A percentile compares a stretch with the other conserved stretches of the same genome.
Conservation (phyloP, 2,329 filamentous ascomycete genomes). For the Penicillium sp. region DNA sequence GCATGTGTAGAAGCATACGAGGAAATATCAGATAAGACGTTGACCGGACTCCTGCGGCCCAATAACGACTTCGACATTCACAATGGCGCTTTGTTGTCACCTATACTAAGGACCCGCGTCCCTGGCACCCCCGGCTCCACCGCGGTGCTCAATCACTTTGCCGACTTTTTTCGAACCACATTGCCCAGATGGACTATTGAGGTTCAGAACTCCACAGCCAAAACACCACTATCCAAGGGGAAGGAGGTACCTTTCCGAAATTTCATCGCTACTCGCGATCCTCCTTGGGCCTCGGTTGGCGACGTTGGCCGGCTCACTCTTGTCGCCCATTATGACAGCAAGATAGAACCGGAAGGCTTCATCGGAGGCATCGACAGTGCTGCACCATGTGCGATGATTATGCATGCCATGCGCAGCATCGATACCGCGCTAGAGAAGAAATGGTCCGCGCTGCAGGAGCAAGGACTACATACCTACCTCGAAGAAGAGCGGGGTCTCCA, state of each 20-base stretch:
- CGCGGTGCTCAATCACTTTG: slow-evolving; percentile 76
- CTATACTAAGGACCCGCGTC: slow-evolving; percentile 83
- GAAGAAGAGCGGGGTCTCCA: slow-evolving; percentile 82
- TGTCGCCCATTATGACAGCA: slow-evolving; percentile 92
- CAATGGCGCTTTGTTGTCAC: slow-evolving; percentile 72
- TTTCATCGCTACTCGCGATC: slow-evolving; percentile 81
- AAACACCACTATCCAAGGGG: slow-evolving; percentile 72
- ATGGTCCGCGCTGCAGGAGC: slow-evolving; percentile 70
- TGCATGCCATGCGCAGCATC: slow-evolving; percentile 77
- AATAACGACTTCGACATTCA: slow-evolving; percentile 76
- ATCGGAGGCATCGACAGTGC: slow-evolving; percentile 93
- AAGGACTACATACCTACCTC: slow-evolving; percentile 53
- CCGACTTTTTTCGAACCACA: slow-evolving; percentile 71
- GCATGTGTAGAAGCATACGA: slow-evolving; percentile 51
- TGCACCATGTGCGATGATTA: slow-evolving; percentile 87
- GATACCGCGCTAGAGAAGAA: slow-evolving; percentile 77
- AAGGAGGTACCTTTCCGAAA: slow-evolving; percentile 79
- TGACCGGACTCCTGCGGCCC: slow-evolving; percentile 70
- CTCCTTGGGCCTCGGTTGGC: slow-evolving; percentile 73
- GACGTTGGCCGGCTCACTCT: slow-evolving; percentile 80
- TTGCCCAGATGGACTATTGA: slow-evolving; percentile 77
- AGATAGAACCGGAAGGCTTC: slow-evolving; percentile 77
- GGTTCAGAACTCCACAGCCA: slow-evolving; percentile 87
- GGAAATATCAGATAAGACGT: slow-evolving; percentile 70
- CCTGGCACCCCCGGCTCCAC: slow-evolving; percentile 77